Evolutionary conservation across 169 alveolate species (phyloP).

Genomic region (Miamiensis avidus): DNA sequence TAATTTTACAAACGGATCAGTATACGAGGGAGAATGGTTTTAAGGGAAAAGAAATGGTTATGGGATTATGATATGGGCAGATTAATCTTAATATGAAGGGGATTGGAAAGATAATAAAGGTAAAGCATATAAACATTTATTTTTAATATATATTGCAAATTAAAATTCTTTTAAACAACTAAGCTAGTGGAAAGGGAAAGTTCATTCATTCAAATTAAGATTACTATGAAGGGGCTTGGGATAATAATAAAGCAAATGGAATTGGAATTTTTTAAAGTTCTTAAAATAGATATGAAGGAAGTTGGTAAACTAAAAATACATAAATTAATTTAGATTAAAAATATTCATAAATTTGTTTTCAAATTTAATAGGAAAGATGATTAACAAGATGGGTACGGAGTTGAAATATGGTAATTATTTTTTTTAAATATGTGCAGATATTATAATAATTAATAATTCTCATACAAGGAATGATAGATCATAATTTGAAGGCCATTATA

Average conservation of each 20-base stretch:
- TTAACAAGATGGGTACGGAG: not conserved
- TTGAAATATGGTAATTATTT: not conserved
- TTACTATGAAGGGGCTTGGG: not conserved
- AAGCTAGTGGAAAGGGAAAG: not conserved
- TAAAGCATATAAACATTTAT: too few species aligned
- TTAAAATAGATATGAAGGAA: not conserved
- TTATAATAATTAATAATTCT: too few species aligned
- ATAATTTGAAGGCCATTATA: conserved; percentile 5
- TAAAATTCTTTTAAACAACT: not conserved
- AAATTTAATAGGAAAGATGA: not conserved
- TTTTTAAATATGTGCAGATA: too few species aligned
- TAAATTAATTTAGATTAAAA: too few species aligned
- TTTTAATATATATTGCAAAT: too few species aligned
- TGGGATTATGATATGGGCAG: not conserved
- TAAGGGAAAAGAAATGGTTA: not conserved
- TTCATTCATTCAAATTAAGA: not conserved
- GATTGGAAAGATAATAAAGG: not conserved
- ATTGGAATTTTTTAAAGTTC: not conserved
- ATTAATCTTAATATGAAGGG: not conserved
- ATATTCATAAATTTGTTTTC: not conserved
- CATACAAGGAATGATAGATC: conserved; percentile 18
- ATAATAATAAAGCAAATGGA: not conserved
- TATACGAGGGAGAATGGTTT: not conserved
- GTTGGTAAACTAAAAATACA: not conserved
- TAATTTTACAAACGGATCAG: not conserved